phyloP scores from a whole-genome alignment of 139 green algal genomes.

The Chlorella vulgaris region DNA sequence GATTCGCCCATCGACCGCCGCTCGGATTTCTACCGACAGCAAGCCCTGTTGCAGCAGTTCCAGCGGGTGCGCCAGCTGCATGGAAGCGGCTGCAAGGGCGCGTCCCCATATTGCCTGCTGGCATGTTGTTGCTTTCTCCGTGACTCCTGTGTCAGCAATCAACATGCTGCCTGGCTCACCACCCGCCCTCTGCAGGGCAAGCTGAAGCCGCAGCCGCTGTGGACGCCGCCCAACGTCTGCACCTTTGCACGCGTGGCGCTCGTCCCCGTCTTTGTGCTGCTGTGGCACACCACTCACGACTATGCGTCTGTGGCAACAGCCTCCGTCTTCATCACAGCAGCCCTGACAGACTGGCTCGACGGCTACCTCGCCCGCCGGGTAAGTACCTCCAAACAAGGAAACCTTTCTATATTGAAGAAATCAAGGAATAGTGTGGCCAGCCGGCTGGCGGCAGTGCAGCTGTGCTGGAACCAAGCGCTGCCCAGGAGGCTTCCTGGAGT shows the following conservation, averaged over 20 bases:
- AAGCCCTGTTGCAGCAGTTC: conserved; percentile 31
- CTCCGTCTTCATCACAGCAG: conserved; percentile 82
- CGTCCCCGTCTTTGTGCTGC: conserved; percentile 68
- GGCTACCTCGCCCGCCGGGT: conserved; percentile 93
- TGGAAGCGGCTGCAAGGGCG: neutral
- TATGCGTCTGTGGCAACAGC: conserved; percentile 42
- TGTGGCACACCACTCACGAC: conserved; percentile 54
- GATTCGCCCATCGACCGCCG: conserved; percentile 75
- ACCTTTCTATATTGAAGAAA: no score
- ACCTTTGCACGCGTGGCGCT: conserved; percentile 74
- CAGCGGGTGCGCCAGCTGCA: neutral
- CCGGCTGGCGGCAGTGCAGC: no score
- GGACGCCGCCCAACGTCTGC: conserved; percentile 52
- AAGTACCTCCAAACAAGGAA: conserved; percentile 45
- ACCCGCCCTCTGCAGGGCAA: neutral
- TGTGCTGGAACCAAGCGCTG: no score
- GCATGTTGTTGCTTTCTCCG: no score
- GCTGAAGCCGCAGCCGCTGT: conserved; percentile 50
- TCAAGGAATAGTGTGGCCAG: no score
- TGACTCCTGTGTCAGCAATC: no score
- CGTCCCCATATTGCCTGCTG: no score
- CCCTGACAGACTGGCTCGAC: conserved; percentile 96
- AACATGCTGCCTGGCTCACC: no score
- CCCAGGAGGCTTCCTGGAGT: no score
- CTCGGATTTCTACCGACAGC: conserved; percentile 65